These are phyloP conservation scores for Hirschfeldia incana DNA, from an alignment of 345 rosid species.

Conservation along the genomic window DNA sequence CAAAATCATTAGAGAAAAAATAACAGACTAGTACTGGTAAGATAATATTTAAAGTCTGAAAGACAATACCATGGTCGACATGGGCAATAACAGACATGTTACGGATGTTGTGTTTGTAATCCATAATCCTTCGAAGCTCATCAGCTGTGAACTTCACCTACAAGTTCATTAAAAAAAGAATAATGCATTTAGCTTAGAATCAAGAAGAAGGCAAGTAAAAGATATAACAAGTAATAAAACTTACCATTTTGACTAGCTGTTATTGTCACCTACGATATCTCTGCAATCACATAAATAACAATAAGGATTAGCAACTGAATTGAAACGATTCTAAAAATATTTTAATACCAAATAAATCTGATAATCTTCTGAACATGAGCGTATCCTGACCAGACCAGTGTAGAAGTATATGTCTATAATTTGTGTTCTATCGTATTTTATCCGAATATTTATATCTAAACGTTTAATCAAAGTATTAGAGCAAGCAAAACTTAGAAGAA, in stretches of 20 bases:
- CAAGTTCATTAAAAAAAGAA: background rate
- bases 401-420: background rate
- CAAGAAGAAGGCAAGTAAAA: background rate
- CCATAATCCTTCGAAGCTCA: slow-evolving; percentile 43
- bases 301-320: background rate
- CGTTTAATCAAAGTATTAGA: no score
- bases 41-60: no score
- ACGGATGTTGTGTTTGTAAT: slow-evolving; percentile 39
- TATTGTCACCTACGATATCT: slow-evolving; percentile 24
- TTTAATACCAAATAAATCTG: background rate
- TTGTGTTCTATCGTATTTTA: background rate
- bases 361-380: background rate
- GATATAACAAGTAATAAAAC: background rate
- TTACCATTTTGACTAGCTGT: slow-evolving; percentile 28
- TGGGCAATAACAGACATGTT: slow-evolving; percentile 43
- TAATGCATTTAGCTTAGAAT: no score
- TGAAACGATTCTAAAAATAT: background rate
- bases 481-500: background rate
- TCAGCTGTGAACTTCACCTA: slow-evolving; percentile 43
- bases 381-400: background rate
- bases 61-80: background rate
- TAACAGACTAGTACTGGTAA: no score
- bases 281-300: slow-evolving; percentile 10
- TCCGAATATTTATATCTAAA: no score
- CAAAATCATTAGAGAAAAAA: no score